Base-by-base conservation (phyloP, 495 filamentous ascomycete genomes). In the Daldinia grandis region DNA sequence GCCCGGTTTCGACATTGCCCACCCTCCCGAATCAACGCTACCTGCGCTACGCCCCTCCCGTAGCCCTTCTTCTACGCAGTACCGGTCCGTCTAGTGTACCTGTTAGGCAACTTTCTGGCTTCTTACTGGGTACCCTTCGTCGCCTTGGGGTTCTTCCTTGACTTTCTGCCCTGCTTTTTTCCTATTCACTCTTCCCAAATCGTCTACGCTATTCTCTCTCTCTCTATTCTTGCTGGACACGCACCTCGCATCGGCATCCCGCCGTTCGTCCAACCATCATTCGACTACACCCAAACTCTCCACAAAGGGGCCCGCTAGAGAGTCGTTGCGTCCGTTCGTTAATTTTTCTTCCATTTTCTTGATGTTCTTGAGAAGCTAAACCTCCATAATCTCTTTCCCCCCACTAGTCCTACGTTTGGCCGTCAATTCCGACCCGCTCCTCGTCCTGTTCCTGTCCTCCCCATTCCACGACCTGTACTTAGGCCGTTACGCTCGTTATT, bases 401-500 rank as follows among this genome's bases (percentile, higher is more conserved):
- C 69, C 54, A 27, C 70, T 55, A 55, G 70, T 73, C 65, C 70
- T 69, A 73, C 70, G 70, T 74, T 71, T 71, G 64, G 68, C 72
- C 56, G 63, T 71, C 53, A 64, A 59, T 72, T 67, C 68, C 71
- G 68, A 72, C 66, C 66, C 73, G 66, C 50, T 71, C 69, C 47
- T 61, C 42, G 17, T 50, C 40, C 44, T 54, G 57, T 55, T 51
- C 55, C 31, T 51, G 44, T 69, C 66, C 28, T 72, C 17, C 51
- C 17, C 56, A 47, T 59, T 66, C 53, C 70, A 69, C 62, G 58
- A 61, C 72, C 71, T 74, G 62, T 62, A 58, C 63, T 62, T 61
- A 68, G 68, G 70, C 57, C 59, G 61, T 74, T 64, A 58, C 73
- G 75, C 66, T 77, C 73, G 75, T 77, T 77, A 68, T 68, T 54